A percentile compares a stretch with the other conserved stretches of the same genome.
Evolutionary conservation across 2,329 filamentous ascomycete species (phyloP).

Genomic region (Trichothecium sympodiale): DNA sequence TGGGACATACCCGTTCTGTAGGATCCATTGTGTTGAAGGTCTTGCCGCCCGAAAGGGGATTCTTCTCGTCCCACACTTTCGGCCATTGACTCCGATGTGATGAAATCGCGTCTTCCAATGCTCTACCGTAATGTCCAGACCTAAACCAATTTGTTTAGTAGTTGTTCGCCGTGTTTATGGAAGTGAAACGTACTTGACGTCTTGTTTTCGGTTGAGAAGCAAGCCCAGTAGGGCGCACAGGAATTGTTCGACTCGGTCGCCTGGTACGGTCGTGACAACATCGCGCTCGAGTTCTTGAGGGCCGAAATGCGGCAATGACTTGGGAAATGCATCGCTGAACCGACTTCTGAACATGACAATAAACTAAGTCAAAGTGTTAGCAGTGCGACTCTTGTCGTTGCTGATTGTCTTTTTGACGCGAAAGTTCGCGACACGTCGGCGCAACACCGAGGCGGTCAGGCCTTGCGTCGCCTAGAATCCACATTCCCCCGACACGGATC

Average conservation of each 20-base stretch:
- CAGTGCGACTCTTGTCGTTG: slow-evolving; percentile 9
- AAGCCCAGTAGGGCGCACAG: slow-evolving; percentile 82
- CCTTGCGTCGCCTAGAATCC: background rate
- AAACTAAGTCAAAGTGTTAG: slow-evolving; percentile 51
- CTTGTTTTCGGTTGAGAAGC: slow-evolving; percentile 93
- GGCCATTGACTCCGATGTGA: slow-evolving; percentile 86
- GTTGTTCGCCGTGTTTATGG: background rate
- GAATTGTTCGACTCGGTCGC: slow-evolving; percentile 76
- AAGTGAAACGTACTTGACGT: slow-evolving; percentile 69
- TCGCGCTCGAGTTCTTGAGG: slow-evolving; percentile 92
- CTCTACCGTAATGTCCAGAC: slow-evolving; percentile 82
- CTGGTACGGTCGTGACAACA: slow-evolving; percentile 64
- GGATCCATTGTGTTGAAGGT: slow-evolving; percentile 77
- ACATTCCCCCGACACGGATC: slow-evolving; percentile 12
- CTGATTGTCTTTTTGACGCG: slow-evolving; percentile 33
- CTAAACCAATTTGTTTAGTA: slow-evolving; percentile 32
- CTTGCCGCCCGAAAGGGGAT: slow-evolving; percentile 67
- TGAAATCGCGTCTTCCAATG: slow-evolving; percentile 84
- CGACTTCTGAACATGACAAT: slow-evolving; percentile 96
- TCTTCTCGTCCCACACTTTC: slow-evolving; percentile 68
- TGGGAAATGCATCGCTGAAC: slow-evolving; percentile 81
- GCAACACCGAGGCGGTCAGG: slow-evolving; percentile 22
- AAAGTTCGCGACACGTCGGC: slow-evolving; percentile 37
- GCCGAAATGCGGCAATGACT: slow-evolving; percentile 79
- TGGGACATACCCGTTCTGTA: slow-evolving; percentile 58